Evolutionary conservation across 352 stramenopile species (phyloP).

Genomic region (Pythium volutum): DNA sequence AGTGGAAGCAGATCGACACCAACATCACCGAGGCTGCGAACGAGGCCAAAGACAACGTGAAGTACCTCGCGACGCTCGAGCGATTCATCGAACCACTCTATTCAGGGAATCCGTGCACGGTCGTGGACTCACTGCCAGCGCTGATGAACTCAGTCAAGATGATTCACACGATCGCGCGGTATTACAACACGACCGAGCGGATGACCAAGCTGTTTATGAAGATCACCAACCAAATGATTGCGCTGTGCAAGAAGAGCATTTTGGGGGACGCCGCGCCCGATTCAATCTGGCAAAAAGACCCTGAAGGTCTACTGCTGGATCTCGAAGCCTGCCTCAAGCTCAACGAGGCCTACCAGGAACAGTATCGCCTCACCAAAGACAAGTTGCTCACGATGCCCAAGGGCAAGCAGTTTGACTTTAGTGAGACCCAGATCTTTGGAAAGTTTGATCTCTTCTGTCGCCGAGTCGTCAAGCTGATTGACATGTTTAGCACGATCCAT

Average conservation of each 20-base stretch:
- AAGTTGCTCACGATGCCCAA: slow-evolving; percentile 95
- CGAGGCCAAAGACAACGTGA: slow-evolving; percentile 99
- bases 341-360: slow-evolving; percentile 98
- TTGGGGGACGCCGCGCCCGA: slow-evolving; percentile 82
- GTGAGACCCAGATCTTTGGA: slow-evolving; percentile 98
- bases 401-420: slow-evolving; percentile 99
- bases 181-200: slow-evolving; percentile 98
- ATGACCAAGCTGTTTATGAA: slow-evolving; percentile 97
- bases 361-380: slow-evolving; percentile 97
- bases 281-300: slow-evolving; percentile 94
- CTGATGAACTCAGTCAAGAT: slow-evolving; percentile 99
- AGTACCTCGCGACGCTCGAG: slow-evolving; percentile 98
- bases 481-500: slow-evolving; percentile 99
- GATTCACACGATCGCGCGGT: slow-evolving; percentile 98
- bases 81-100: slow-evolving; percentile 93
- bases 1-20: slow-evolving; percentile 98
- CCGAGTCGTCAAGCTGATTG: slow-evolving; percentile 97
- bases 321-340: slow-evolving; percentile 97
- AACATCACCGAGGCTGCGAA: slow-evolving; percentile 97
- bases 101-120: slow-evolving; percentile 93
- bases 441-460: slow-evolving; percentile 98
- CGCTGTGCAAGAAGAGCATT: slow-evolving; percentile 96
- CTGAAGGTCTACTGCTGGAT: slow-evolving; percentile 92
- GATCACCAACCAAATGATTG: slow-evolving; percentile 99
- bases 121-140: slow-evolving; percentile 97